Evolutionary conservation across 1,139 yeast genomes (phyloP), one percentile per base, ranked within the genome.

Genomic region (Kurtzmaniella quercitrusa): DNA sequence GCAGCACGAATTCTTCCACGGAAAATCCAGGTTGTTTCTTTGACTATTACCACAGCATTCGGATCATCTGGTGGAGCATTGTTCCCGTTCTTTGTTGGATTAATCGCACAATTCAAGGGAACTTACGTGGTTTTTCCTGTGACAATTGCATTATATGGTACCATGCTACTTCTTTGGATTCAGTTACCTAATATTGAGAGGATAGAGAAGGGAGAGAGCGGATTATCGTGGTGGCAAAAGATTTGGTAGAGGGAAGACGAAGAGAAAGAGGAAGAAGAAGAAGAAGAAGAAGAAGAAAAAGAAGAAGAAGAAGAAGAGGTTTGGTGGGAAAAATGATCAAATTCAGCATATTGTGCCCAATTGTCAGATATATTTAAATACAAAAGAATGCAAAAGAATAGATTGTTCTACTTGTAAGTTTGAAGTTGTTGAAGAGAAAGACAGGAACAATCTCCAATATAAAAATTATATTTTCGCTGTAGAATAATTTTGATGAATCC

Each of bases 61-160:
- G 85, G 85, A 1, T 72, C 81, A 2, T 70, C 79, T 25, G 85
- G 85, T 7, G 85, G 84, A 2, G 82, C 84, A 2, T 52, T 78
- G 2, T 70, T 79, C 50, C 85, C 85, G 12, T 79, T 80, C 50
- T 44, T 79, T 18, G 74, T 77, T 25, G 85, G 85, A 34, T 60
- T 79, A 46, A 60, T 77, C 25, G 70, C 81, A n/a, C 75, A 79
- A 53, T 62, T 52, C 42, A 63, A 60, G 1, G 83, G 83, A 1
- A 69, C 84, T 0, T 79, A 51, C 55, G 79, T 79, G n/a, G 74
- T 79, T 17, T 69, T 79, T 59, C 85, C 85, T 0, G 63, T 73
- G 12, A 70, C 75, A 45, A 60, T 79, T 25, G 68, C 62, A 0
- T 63, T 77, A 41, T 67, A 71, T 41, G 44, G 60, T 0, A 42